These are phyloP conservation scores for Pseudoscleropodium purum DNA, from an alignment of 225 moss, liverwort and hornwort species.

Conservation along the genomic window DNA sequence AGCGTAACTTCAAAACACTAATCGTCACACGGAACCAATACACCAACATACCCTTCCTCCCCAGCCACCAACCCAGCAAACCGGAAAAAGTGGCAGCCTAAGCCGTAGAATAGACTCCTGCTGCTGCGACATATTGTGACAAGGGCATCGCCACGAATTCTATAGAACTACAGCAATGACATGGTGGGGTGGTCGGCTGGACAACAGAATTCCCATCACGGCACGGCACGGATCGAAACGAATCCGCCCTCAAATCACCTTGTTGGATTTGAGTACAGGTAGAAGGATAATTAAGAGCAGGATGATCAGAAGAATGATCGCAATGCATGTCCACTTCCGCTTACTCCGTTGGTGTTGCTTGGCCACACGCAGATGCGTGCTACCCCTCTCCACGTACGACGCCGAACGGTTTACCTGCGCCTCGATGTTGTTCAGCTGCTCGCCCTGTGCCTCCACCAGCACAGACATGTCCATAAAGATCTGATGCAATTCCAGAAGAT, in stretches of 20 bases:
- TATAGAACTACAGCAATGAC: neutral
- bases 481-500: constrained; percentile 32
- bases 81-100: neutral
- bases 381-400: constrained; percentile 38
- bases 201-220: neutral
- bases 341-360: constrained; percentile 28
- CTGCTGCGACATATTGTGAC: neutral
- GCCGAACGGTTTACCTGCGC: constrained; percentile 28
- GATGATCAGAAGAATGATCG: constrained; percentile 24
- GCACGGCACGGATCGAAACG: neutral
- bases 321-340: constrained; percentile 35
- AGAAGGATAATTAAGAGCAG: constrained; percentile 16
- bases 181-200: neutral
- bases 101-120: neutral
- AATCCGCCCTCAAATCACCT: constrained; percentile 12
- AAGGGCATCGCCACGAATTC: neutral
- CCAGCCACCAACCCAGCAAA: neutral
- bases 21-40: neutral
- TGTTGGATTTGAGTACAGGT: constrained; percentile 1
- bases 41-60: neutral
- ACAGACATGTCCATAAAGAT: constrained; percentile 53
- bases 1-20: neutral
- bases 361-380: constrained; percentile 22
- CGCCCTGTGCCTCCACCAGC: constrained; percentile 42
- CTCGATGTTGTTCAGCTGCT: constrained; percentile 44